Evolutionary conservation across 2,329 filamentous ascomycete species (phyloP).

Genomic region (Bipolaris oryzae): DNA sequence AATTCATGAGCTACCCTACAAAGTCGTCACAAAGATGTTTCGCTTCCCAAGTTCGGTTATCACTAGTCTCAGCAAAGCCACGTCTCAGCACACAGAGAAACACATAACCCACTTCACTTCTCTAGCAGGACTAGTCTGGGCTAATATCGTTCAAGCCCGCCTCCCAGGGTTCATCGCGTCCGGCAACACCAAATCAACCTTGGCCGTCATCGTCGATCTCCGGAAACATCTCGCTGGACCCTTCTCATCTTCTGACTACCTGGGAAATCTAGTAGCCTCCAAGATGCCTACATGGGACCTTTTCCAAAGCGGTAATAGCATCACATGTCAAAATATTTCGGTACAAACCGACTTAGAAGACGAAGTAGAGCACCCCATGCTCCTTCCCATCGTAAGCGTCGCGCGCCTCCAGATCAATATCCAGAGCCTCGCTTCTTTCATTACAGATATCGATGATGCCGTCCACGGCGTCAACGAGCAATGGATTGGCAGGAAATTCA

Average conservation of each 20-base stretch:
- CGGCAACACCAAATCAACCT: slow-evolving; percentile 6
- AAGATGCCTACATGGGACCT: not conserved
- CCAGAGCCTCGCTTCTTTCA: not conserved
- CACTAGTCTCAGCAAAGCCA: not conserved
- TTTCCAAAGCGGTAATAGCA: not conserved
- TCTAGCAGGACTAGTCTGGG: slow-evolving; percentile 8
- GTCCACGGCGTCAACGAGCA: not conserved
- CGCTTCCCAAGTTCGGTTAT: slow-evolving; percentile 4
- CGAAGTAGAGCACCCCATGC: not conserved
- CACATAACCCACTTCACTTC: not conserved
- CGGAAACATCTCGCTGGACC: slow-evolving; percentile 1
- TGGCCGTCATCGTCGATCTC: slow-evolving; percentile 5
- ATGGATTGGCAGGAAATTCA: slow-evolving; percentile 2
- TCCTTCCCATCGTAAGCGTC: not conserved
- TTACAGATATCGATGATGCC: slow-evolving; percentile 1
- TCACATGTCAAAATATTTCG: not conserved
- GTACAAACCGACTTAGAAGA: not conserved
- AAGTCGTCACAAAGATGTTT: slow-evolving; percentile 15
- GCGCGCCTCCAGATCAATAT: not conserved
- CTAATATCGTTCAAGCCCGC: slow-evolving; percentile 5
- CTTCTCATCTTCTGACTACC: slow-evolving; percentile 7
- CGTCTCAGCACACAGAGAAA: not conserved
- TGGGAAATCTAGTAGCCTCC: slow-evolving; percentile 5
- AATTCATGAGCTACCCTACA: slow-evolving; percentile 7
- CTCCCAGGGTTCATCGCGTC: not conserved